Conservation (phyloP, 257 asterid species). For the Cinchona pubescens region DNA sequence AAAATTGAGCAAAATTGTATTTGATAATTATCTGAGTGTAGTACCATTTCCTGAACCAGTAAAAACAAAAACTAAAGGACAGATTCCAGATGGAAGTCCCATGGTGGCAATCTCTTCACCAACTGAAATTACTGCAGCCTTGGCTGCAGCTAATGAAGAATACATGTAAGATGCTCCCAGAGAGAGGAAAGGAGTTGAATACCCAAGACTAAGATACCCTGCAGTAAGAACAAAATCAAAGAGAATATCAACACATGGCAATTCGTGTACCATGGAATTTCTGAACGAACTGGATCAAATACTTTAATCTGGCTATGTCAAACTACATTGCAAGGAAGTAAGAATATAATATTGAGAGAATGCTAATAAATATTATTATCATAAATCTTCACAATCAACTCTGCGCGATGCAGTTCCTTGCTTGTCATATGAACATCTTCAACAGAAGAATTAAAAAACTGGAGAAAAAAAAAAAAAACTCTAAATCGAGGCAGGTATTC, state of each 20-base stretch:
- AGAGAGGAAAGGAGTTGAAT: constrained; percentile 91
- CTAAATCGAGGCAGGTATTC: neutral
- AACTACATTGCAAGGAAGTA: neutral
- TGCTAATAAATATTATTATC: too few species aligned
- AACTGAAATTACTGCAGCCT: constrained; percentile 89
- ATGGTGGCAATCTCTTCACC: constrained; percentile 94
- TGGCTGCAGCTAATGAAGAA: constrained; percentile 91
- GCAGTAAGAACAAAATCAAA: constrained; percentile 19
- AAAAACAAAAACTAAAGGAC: constrained; percentile 86
- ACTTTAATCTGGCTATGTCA: neutral
- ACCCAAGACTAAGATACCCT: constrained; percentile 94
- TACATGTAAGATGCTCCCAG: constrained; percentile 91
- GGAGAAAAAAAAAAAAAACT: neutral
- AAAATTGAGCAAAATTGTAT: neutral
- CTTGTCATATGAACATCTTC: too few species aligned
- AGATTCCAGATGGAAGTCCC: constrained; percentile 83
- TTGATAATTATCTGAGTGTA: neutral
- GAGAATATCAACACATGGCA: neutral
- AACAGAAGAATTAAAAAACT: neutral
- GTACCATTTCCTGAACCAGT: constrained; percentile 96
- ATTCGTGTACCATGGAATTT: constrained; percentile 1
- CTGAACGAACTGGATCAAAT: neutral
- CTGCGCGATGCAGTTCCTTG: too few species aligned
- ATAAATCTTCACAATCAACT: too few species aligned
- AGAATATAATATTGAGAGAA: neutral